Conservation (phyloP, 2,329 filamentous ascomycete species). For the Paecilomyces sp. region DNA sequence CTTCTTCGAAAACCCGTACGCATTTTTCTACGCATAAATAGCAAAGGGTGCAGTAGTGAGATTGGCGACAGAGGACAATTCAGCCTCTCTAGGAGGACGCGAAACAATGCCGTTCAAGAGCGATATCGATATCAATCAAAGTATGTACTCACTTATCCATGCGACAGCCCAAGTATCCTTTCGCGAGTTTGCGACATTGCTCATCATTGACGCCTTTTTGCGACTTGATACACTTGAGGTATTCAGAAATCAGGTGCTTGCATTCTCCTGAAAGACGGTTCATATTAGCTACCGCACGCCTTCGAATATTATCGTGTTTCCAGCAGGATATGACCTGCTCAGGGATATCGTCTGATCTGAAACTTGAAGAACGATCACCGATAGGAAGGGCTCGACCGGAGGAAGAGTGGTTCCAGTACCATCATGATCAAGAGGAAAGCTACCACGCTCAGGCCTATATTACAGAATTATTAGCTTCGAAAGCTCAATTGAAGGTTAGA, state of each 20-base stretch:
- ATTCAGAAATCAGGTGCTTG: conserved; percentile 77
- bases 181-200: conserved; percentile 77
- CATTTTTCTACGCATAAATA: neutral
- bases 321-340: neutral
- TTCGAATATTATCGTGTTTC: neutral
- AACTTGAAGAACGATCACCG: neutral
- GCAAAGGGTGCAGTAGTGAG: neutral
- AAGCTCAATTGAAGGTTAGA: neutral
- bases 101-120: neutral
- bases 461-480: neutral
- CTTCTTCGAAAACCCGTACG: neutral
- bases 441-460: conserved; percentile 75
- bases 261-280: conserved; percentile 63
- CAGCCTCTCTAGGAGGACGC: neutral
- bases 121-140: neutral
- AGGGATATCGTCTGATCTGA: neutral
- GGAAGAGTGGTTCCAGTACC: conserved; percentile 40
- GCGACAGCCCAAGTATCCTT: conserved; percentile 79
- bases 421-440: conserved; percentile 94
- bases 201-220: conserved; percentile 78
- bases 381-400: neutral
- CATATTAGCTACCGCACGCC: neutral
- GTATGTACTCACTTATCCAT: conserved; percentile 70
- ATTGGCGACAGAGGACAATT: neutral
- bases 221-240: conserved; percentile 80